These are phyloP conservation scores for Spirogloea muscicola DNA, from an alignment of 139 green algal species.

Conservation along the genomic window DNA sequence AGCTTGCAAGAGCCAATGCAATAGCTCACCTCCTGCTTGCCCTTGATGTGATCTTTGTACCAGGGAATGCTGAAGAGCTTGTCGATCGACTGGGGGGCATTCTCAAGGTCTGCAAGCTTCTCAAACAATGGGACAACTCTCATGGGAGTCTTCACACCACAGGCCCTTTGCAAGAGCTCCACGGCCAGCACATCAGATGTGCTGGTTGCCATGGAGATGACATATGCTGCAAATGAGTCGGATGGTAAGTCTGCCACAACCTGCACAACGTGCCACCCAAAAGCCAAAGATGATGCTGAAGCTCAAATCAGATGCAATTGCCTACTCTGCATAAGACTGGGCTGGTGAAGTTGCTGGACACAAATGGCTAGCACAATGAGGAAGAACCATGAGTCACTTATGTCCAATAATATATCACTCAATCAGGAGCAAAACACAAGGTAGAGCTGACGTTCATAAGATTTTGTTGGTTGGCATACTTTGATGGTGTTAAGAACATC, in stretches of 20 bases:
- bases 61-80: slow-evolving; percentile 53
- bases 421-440: too few relatives aligned
- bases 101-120: slow-evolving; percentile 81
- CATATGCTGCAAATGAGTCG: slow-evolving; percentile 79
- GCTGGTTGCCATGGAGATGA: slow-evolving; percentile 83
- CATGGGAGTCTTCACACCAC: slow-evolving; percentile 52
- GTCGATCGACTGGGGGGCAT: slow-evolving; percentile 51
- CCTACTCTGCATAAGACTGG: too few relatives aligned
- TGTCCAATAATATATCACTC: too few relatives aligned
- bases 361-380: too few relatives aligned
- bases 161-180: slow-evolving; percentile 89
- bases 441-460: too few relatives aligned
- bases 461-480: too few relatives aligned
- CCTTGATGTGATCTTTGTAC: slow-evolving; percentile 65
- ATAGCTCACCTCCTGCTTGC: slow-evolving; percentile 76
- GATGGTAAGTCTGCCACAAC: slow-evolving; percentile 20
- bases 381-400: too few relatives aligned
- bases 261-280: background rate
- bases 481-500: slow-evolving; percentile 85
- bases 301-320: background rate
- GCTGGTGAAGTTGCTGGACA: too few relatives aligned
- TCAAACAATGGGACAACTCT: slow-evolving; percentile 95
- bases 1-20: slow-evolving; percentile 1
- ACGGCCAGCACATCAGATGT: slow-evolving; percentile 90
- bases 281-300: slow-evolving; percentile 13